These are phyloP conservation scores for Sphaerobolus stellatus DNA, from an alignment of 1,284 basidiomycete species.

Conservation along the genomic window DNA sequence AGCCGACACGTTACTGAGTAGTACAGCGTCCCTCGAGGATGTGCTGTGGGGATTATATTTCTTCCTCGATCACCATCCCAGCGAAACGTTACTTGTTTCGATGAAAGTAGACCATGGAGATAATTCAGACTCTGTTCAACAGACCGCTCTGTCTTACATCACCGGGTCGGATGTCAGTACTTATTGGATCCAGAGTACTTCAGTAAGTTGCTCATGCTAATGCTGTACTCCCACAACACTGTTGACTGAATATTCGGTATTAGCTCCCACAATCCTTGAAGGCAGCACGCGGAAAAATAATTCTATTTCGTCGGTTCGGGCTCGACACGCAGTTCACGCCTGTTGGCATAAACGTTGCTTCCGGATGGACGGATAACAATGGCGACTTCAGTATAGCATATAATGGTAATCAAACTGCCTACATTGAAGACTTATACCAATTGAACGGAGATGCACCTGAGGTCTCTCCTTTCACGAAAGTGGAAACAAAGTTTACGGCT, in stretches of 20 bases:
- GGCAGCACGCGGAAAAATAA: conserved; percentile 20
- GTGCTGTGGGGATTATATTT: conserved; percentile 23
- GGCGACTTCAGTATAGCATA: conserved; percentile 19
- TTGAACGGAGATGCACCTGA: conserved; percentile 14
- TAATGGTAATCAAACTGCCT: conserved; percentile 8
- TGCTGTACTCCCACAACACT: too few relatives aligned
- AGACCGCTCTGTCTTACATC: conserved; percentile 12
- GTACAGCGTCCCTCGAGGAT: conserved; percentile 20
- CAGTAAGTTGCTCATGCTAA: conserved; percentile 6
- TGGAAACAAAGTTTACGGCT: conserved; percentile 18
- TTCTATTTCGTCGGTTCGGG: conserved; percentile 23
- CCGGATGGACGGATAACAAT: conserved; percentile 20
- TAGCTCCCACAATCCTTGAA: conserved; percentile 18
- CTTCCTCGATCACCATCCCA: conserved; percentile 24
- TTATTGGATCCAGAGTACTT: conserved; percentile 16
- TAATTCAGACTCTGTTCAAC: conserved; percentile 12
- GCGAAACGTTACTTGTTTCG: conserved; percentile 23
- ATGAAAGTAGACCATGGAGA: conserved; percentile 20
- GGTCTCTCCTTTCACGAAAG: conserved; percentile 12
- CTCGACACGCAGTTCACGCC: conserved; percentile 17
- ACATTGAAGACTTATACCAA: conserved; percentile 25
- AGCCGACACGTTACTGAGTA: conserved; percentile 19
- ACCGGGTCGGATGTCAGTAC: conserved; percentile 10
- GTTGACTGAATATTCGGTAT: background rate
- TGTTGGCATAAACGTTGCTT: conserved; percentile 8